Conservation (phyloP, 768 basidiomycete genomes). For the Naganishia kalamii region DNA sequence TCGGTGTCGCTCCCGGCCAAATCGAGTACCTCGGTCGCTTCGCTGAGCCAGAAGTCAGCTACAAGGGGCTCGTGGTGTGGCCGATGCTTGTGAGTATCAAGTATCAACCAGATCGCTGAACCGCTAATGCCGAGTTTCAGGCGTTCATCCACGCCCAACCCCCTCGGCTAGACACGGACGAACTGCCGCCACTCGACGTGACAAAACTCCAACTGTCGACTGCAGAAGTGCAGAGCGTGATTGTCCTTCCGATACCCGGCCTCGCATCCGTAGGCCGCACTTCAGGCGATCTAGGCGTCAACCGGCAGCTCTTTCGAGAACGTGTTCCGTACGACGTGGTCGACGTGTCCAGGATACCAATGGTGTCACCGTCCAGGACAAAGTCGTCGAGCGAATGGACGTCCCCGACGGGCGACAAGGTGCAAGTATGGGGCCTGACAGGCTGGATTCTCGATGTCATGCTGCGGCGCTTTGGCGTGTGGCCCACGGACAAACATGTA, state of each 20-base stretch:
- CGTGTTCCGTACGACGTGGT: conserved; percentile 3
- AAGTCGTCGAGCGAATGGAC: not conserved
- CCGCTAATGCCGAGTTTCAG: conserved; percentile 27
- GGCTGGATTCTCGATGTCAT: conserved; percentile 42
- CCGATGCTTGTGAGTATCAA: conserved; percentile 36
- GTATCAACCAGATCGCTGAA: conserved; percentile 12
- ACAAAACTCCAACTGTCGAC: conserved; percentile 27
- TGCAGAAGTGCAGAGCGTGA: conserved; percentile 35
- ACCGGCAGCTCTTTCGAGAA: conserved; percentile 23
- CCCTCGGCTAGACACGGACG: not conserved
- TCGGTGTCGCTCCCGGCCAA: conserved; percentile 17
- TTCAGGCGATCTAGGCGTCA: not conserved
- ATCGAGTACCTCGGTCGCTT: conserved; percentile 24
- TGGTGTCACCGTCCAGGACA: not conserved
- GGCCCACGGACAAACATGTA: not conserved
- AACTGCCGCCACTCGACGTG: conserved; percentile 28
- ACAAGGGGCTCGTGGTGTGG: conserved; percentile 39
- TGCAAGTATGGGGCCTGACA: conserved; percentile 43
- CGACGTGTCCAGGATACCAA: not conserved
- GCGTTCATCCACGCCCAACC: not conserved
- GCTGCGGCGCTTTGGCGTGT: conserved; percentile 30
- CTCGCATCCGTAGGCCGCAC: conserved; percentile 23
- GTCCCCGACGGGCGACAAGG: not conserved
- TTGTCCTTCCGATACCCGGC: conserved; percentile 32
- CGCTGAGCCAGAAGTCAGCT: conserved; percentile 33